Evolutionary conservation across 225 moss, liverwort and hornwort genomes (phyloP), one percentile per base, ranked within the genome.

Genomic region (Pseudoscleropodium purum): DNA sequence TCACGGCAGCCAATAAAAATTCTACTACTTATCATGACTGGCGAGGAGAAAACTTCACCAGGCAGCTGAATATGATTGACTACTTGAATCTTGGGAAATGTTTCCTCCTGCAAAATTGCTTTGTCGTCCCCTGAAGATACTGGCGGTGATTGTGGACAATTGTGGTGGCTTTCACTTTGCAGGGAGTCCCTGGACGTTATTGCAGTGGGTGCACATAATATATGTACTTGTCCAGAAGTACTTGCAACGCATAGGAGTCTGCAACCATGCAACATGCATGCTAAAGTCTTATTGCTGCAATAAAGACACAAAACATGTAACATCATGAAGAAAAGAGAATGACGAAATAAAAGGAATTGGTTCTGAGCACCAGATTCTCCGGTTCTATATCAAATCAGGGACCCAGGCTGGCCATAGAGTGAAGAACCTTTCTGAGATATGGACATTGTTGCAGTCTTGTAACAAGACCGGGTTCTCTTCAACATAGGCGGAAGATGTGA

Each of bases 11-110:
- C 93, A 77, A 93, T 77, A 79, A 93, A 93, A 84, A 93, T 73
- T 61, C 90, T 84, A 60, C 92, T 90, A 87, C 85, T 78, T 61
- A 92, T 74, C 91, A 93, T 93, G 83, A 93, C 89, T 61, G 93
- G 92, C 43, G 93, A 93, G 47, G 93, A 93, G 90, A 93, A 93
- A 52, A 92, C 84, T 75, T 93, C 93, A 79, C 92, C 92, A 70
- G 92, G 87, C 63, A 93, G 90, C 56, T 87, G 69, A 20, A 84
- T 21, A 18, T 86, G 79, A 75, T 81, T 84, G 83, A 93, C 84
- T 51, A 56, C 83, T 79, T 92, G 88, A 79, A 83, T 59, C 83
- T 77, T 41, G 43, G 24, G 60, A 66, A 65, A 31, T 20, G 9
- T 15, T 17, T 73, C n/a, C 65, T 82, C 81, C 27, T 82, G 83